phyloP scores from a whole-genome alignment of 2,329 filamentous ascomycete species.

The Ophiostoma himal-ulmi region DNA sequence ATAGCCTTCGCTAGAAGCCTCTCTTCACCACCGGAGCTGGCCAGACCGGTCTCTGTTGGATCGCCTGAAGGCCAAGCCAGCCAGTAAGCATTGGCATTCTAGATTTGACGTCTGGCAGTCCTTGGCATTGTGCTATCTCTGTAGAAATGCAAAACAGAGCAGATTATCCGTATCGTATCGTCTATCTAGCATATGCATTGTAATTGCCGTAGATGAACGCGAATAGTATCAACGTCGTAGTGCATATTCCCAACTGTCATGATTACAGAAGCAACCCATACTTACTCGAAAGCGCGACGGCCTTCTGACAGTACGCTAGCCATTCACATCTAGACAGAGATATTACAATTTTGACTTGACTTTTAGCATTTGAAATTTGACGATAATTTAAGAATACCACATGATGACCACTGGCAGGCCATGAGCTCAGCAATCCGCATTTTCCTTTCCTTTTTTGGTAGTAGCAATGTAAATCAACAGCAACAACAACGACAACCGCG shows the following conservation, averaged over 20 bases:
- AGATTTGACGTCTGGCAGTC: not conserved
- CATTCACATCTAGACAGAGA: no score
- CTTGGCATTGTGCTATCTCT: no score
- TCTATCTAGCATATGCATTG: not conserved
- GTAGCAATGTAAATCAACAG: not conserved
- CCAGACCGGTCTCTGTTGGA: not conserved
- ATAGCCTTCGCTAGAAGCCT: not conserved
- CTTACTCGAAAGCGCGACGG: no score
- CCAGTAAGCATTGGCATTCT: not conserved
- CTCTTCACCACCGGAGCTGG: not conserved
- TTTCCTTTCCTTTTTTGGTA: constrained; percentile 11
- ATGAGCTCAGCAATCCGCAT: constrained; percentile 9
- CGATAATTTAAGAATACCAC: not conserved
- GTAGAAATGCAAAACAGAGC: not conserved
- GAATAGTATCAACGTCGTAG: no score
- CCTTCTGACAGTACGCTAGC: no score
- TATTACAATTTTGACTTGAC: no score
- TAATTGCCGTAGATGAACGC: no score
- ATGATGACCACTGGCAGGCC: constrained; percentile 11
- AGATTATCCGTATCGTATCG: not conserved
- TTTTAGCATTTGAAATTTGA: not conserved
- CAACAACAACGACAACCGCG: not conserved
- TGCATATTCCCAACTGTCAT: no score
- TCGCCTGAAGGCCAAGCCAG: not conserved
- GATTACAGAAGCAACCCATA: no score